Base-by-base conservation (phyloP, 495 filamentous ascomycete genomes). In the Aspergillus campestris region DNA sequence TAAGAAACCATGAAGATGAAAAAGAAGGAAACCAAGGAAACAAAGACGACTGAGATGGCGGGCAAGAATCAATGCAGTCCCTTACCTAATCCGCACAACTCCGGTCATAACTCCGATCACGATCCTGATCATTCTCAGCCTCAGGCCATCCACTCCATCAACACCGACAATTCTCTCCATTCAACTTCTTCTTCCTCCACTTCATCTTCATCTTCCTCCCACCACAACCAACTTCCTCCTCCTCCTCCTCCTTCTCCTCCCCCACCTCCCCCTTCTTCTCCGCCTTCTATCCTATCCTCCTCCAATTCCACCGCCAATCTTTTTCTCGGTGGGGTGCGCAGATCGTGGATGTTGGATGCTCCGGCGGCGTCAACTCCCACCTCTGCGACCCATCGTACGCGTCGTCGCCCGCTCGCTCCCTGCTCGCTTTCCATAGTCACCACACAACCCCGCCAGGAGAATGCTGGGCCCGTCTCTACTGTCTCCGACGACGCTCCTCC, bases 281-380 rank as follows among this genome's bases (percentile, higher is more conserved):
- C n/a, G n/a, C n/a, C n/a, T 1, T 24, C 31, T 47, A 58, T 47
- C 33, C 51, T 43, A 39, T 86, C 74, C 31, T 69, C 71, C 3
- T 81, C 82, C 11, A 92, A 90, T 62, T 79, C 80, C 38, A 89
- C 86, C 10, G 67, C 80, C 41, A 80, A 71, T 50, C 59, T 74
- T 31, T 84, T 87, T 63, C 67, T 87, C 42, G 81, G 83, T 34
- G 73, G 78, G 36, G 68, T 69, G 47, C 79, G 79, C 57, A 82
- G 73, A 52, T 67, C 78, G 56, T 90, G 87, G 87, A 83, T 89
- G 74, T 18, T 44, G 47, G 35, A 52, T 52, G 38, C 39, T 12
- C 18, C 31, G 34, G 18, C 18, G 29, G 37, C 27, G 31, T 34
- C 41, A 28, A 11, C 27, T 33, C 11, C 45, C 9, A 12, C 24